Evolutionary conservation across 2,329 filamentous ascomycete species (phyloP).

Genomic region (Exophiala spinifera): DNA sequence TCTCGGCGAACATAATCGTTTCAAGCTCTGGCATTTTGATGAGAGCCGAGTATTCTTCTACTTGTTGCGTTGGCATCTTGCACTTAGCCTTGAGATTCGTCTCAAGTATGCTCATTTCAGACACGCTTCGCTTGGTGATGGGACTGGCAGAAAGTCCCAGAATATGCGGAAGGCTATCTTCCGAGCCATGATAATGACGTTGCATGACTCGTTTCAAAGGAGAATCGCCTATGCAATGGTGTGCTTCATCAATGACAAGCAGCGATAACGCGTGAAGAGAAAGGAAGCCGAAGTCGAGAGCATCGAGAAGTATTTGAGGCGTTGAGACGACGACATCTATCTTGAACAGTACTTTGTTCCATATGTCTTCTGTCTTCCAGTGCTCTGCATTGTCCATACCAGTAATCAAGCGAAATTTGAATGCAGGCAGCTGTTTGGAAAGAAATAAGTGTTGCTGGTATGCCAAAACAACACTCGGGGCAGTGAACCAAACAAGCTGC

Average conservation of each 20-base stretch:
- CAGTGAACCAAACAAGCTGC: slow-evolving; percentile 66
- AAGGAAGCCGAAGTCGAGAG: slow-evolving; percentile 71
- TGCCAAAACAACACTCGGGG: slow-evolving; percentile 66
- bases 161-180: slow-evolving; percentile 57
- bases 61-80: slow-evolving; percentile 64
- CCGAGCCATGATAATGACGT: slow-evolving; percentile 60
- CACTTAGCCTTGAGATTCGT: slow-evolving; percentile 66
- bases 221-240: slow-evolving; percentile 66
- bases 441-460: slow-evolving; percentile 64
- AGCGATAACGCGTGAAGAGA: slow-evolving; percentile 61
- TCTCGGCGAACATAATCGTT: slow-evolving; percentile 34
- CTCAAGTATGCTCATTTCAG: slow-evolving; percentile 55
- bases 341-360: slow-evolving; percentile 64
- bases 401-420: slow-evolving; percentile 61
- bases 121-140: slow-evolving; percentile 48
- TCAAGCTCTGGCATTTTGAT: slow-evolving; percentile 64
- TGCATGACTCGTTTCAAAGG: slow-evolving; percentile 70
- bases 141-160: slow-evolving; percentile 81
- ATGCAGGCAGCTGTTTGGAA: slow-evolving; percentile 54
- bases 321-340: slow-evolving; percentile 75
- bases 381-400: slow-evolving; percentile 68
- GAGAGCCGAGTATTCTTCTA: slow-evolving; percentile 65
- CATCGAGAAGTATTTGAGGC: slow-evolving; percentile 70
- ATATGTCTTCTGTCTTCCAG: slow-evolving; percentile 66
- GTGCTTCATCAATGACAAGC: slow-evolving; percentile 82